Percentiles rank a stretch among this genome's conserved stretches.
phyloP scores from a whole-genome alignment of 495 filamentous ascomycete species.

The Penicillium ucsense region DNA sequence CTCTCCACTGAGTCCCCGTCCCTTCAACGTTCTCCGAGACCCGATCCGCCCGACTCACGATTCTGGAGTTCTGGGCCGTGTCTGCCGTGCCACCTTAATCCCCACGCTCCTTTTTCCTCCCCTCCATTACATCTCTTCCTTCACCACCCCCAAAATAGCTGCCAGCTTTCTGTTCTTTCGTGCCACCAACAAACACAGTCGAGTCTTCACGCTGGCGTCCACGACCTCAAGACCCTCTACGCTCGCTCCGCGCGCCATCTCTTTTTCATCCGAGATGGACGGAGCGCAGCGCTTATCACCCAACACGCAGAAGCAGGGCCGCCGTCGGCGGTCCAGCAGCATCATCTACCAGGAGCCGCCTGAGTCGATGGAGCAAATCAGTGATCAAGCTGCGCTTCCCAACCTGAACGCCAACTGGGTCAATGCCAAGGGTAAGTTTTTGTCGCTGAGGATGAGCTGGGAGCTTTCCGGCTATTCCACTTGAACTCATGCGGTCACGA shows the following conservation, averaged over 20 bases:
- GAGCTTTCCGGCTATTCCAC: neutral
- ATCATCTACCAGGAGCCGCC: slow-evolving; percentile 90
- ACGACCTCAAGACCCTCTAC: slow-evolving; percentile 75
- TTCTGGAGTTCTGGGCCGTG: slow-evolving; percentile 20
- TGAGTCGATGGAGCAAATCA: slow-evolving; percentile 90
- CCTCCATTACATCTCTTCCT: slow-evolving; percentile 2
- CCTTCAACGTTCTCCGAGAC: neutral
- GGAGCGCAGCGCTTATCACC: slow-evolving; percentile 44
- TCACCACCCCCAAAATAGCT: no score
- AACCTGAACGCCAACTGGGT: slow-evolving; percentile 98
- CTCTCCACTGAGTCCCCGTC: slow-evolving; percentile 17
- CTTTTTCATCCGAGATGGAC: slow-evolving; percentile 68
- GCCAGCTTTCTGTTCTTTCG: neutral
- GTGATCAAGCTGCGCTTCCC: slow-evolving; percentile 86
- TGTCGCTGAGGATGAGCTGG: neutral
- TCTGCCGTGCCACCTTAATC: slow-evolving; percentile 22
- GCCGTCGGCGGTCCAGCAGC: slow-evolving; percentile 87
- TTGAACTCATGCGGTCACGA: slow-evolving; percentile 7
- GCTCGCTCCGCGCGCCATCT: slow-evolving; percentile 67
- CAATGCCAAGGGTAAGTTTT: slow-evolving; percentile 83
- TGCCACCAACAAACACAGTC: no score
- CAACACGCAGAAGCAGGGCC: slow-evolving; percentile 52
- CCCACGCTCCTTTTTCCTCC: slow-evolving; percentile 19
- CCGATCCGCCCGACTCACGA: slow-evolving; percentile 20
- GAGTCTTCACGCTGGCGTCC: slow-evolving; percentile 18